Evolutionary conservation across 2,329 filamentous ascomycete species (phyloP), one percentile per base, ranked within the genome.

Genomic region (Fusarium sarcochroum): DNA sequence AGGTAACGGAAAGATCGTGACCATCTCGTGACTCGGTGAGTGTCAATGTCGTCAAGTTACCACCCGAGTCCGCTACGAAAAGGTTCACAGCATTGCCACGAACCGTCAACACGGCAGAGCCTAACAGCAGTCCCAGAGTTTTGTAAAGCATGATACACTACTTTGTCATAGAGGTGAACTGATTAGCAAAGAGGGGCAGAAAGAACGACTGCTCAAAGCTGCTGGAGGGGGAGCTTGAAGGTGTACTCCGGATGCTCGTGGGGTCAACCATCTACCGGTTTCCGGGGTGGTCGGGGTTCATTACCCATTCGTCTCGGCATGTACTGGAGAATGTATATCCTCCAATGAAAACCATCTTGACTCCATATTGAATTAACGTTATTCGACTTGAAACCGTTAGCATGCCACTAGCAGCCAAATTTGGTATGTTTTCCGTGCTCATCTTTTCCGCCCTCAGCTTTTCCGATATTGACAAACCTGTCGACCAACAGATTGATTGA

Each of bases 31-130:
- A 38, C 1, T 59, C 51, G 4, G 57, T 55, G 2, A 73, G 38
- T 7, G 54, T 46, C 7, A 73, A 40, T 6, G 71, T 73, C 10
- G 67, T 71, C 6, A 73, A 40, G 13, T 60, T 70, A 17, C 71
- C 71, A 8, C 65, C 57, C 0, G 71, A 68, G 21, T 73, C 71
- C 3, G 71, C 71, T 8, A 66, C 69, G 21, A 72, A 73, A 7
- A 73, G 55, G 2, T 61, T 72, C 3, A 60, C 61, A 18, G 71
- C 70, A n/a, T 53, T 58, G 23, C 49, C 32, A 4, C 44, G 49
- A 3, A 25, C 41, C 4, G 59, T 34, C 11, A 66, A 46, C 8
- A 51, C 46, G 15, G 71, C 63, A 4, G 58, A 55, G 7, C 55
- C 42, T 0, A 69, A 18, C 9, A 70, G 27, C 14, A 51, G n/a